phyloP scores from a whole-genome alignment of 2,329 filamentous ascomycete genomes.

The Pyricularia grisea region DNA sequence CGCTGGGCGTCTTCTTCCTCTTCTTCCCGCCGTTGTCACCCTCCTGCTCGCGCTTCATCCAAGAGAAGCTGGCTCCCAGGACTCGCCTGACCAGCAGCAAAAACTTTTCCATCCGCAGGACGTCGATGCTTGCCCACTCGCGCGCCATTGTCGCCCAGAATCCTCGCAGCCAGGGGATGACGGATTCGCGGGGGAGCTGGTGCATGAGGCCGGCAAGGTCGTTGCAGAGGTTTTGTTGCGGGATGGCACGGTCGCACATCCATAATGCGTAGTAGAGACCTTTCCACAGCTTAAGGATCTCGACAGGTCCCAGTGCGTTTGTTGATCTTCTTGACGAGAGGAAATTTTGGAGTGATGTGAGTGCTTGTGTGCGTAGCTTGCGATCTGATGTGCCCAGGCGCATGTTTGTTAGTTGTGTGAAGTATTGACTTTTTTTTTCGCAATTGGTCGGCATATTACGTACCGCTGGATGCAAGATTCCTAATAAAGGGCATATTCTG shows the following conservation, averaged over 20 bases:
- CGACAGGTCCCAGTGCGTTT: slow-evolving; percentile 52
- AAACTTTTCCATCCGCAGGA: slow-evolving; percentile 85
- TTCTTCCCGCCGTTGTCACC: slow-evolving; percentile 6
- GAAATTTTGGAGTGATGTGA: slow-evolving; percentile 69
- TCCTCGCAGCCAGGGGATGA: slow-evolving; percentile 42
- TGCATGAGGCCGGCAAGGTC: slow-evolving; percentile 66
- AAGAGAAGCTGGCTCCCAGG: slow-evolving; percentile 58
- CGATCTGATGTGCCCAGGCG: slow-evolving; percentile 47
- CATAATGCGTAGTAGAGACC: slow-evolving; percentile 89
- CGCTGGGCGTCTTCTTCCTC: slow-evolving; percentile 20
- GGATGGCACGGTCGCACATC: slow-evolving; percentile 85
- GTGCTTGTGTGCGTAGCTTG: slow-evolving; percentile 65
- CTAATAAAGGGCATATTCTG: slow-evolving; percentile 63
- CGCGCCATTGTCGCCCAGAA: slow-evolving; percentile 64
- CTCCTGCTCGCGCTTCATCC: slow-evolving; percentile 23
- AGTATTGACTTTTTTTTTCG: neutral
- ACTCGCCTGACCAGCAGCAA: slow-evolving; percentile 74
- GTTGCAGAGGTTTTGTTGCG: slow-evolving; percentile 73
- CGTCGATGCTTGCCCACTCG: slow-evolving; percentile 64
- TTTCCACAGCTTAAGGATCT: slow-evolving; percentile 87
- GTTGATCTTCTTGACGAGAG: slow-evolving; percentile 48
- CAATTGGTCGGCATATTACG: slow-evolving; percentile 16
- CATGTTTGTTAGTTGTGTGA: neutral
- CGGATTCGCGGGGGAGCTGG: slow-evolving; percentile 39
- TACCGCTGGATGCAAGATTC: slow-evolving; percentile 76